phyloP scores from a whole-genome alignment of 176 grass and related monocot genomes.

The Puccinellia tenuiflora region DNA sequence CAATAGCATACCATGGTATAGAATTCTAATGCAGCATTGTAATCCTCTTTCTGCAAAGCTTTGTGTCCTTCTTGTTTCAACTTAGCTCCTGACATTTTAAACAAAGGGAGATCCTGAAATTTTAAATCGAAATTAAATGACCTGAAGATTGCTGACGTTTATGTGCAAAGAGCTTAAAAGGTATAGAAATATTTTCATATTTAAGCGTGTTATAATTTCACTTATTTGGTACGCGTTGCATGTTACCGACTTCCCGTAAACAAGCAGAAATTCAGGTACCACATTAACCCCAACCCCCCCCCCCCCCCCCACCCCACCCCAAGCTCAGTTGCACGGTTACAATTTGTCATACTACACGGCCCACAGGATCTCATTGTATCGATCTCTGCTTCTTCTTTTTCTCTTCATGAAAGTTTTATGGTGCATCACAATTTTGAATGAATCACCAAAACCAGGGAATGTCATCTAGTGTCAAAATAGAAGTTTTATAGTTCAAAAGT shows the following conservation, averaged over 20 bases:
- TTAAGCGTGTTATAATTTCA: neutral
- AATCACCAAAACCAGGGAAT: neutral
- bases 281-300: neutral
- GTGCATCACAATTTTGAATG: neutral
- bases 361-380: neutral
- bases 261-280: neutral
- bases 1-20: neutral
- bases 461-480: neutral
- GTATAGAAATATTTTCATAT: neutral
- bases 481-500: neutral
- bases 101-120: neutral
- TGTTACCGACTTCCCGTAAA: neutral
- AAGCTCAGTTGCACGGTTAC: neutral
- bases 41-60: neutral
- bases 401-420: neutral
- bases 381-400: neutral
- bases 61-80: neutral
- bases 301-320: no score
- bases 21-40: neutral
- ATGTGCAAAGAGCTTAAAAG: neutral
- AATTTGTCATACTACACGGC: neutral
- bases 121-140: neutral
- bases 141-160: neutral
- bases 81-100: neutral
- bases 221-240: neutral